Base-by-base conservation (phyloP, 371 early-diverging fungal species). In the Phascolomyces articulosus region DNA sequence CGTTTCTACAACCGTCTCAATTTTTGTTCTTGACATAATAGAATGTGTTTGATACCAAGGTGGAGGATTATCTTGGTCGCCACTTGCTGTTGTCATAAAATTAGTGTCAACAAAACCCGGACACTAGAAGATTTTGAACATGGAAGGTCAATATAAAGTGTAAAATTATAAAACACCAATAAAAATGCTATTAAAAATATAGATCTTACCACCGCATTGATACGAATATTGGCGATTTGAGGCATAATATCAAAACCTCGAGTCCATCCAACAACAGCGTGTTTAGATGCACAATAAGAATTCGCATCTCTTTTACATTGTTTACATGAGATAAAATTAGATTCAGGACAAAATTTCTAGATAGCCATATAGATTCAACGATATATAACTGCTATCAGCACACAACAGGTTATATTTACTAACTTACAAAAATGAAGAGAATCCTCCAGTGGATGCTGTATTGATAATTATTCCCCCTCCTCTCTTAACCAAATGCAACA, bases 401-500 rank as follows among this genome's bases (percentile, higher is more conserved):
- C 16, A 6, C 1, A 47, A 16, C 16, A 13, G 16, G 1, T 13
- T 47, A 20, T 47, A n/a, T 1, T 4, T n/a, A 47, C 16, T 13
- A 16, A 51, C 51, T 51, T 20, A 51, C 51, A 51, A 23, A 28
- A 23, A 7, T 20, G 51, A 20, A 18, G n/a, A 3, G 13, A 64
- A 49, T 16, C 49, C 49, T n/a, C 62, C 63, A 4, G 69, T 61
- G 11, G 78, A 77, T 15, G 80, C 73, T 11, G 71, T 64, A 40
- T 69, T 78, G 20, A 87, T 78, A 60, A 88, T 86, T 4, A 76
- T 75, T 24, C 77, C 80, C n/a, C 83, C 77, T 10, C 77, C 77
- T n/a, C 75, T 64, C 24, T 75, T 76, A 8, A 71, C 67, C 60
- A 81, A 60, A 66, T 76, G 72, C 28, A 79, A 62, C 10, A 74